Base-by-base conservation (phyloP, 441 rosid genomes). In the Arabidopsis hybrid region DNA sequence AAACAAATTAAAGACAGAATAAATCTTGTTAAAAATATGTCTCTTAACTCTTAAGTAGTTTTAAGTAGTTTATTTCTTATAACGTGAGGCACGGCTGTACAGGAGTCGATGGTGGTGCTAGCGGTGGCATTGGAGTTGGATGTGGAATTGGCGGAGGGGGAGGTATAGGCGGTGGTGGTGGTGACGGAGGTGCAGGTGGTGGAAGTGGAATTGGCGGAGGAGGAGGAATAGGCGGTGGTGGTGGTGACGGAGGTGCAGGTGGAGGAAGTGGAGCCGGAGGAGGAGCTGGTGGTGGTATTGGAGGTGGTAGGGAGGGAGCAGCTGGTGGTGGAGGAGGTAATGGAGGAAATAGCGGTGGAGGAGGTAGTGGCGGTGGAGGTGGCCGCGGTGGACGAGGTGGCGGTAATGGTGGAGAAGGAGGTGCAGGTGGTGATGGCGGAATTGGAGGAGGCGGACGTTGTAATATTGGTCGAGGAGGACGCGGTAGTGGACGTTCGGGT, bases 111-210 rank as follows among this genome's bases (percentile, higher is more conserved):
- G 76, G 69, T 42, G 60, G 75, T 51, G 75, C 6, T 16, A 7
- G 68, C 10, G 53, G 61, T 52, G 50, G 69, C 26, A 42, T 34
- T 53, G 76, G 57, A 63, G 63, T 6, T 0, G 63, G 68, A 6
- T 60, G 60, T 21, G 60, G 36, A 13, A 17, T 12, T 38, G 49
- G 39, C 1, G 47, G 58, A 8, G 59, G 60, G 9, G 75, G 75
- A 38, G 68, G 60, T 34, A n/a, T 39, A 49, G 75, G 9, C 5
- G 45, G 63, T 71, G 7, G 4, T 52, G 53, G 12, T 42, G 32
- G 67, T 38, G 5, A 26, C 34, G 70, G 49, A 63, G 64, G 45
- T 10, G 5, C 10, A 0, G 70, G 68, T 40, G 52, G 62, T 3
- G 50, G 34, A 3, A 7, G 21, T 16, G 69, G 10, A 0, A 29